Evolutionary conservation across 2,329 filamentous ascomycete genomes (phyloP), one percentile per base, ranked within the genome.

Genomic region (Neonectria neomacrospora): DNA sequence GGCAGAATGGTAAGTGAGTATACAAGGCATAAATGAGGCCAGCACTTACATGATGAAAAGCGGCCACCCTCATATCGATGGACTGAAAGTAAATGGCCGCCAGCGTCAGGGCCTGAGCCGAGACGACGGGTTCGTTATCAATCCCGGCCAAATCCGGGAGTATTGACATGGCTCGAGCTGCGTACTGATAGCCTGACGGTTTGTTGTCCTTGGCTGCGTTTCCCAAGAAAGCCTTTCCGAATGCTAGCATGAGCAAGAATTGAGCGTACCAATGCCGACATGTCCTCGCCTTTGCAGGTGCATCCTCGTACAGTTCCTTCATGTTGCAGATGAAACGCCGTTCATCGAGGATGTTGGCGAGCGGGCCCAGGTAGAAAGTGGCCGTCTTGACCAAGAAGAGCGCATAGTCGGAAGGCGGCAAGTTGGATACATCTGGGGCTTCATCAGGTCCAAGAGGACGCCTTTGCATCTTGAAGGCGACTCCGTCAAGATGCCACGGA

Each of bases 31-130:
- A 11, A 11, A 39, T 2, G 5, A 7, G n/a, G 10, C 10, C 4
- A 12, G 1, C 2, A 20, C 75, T 63, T n/a, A 79, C 78, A 55
- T 80, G 77, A 11, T 80, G 77, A 26, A 78, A 80, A 0, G 79
- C 79, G 1, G 76, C 75, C 0, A 78, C 69, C 53, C 79, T 71
- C 76, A 80, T 79, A 16, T 80, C 79, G 2, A 80, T 72, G 0
- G 79, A 80, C 32, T 80, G 79, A 3, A 80, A 74, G 57, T 80
- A 80, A 0, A 80, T 66, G 0, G 78, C 78, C 0, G 74, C 78
- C 7, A 80, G 32, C 0, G 76, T 74, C 0, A 80, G 64, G 0
- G 77, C 76, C 14, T 80, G 67, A 0, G 65, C 66, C 0, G 71
- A 69, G 0, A 72, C 57, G 0, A 72, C 61, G 0, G 69, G 64